Conservation (phyloP, 495 filamentous ascomycete genomes). For the Talaromyces borbonicus region DNA sequence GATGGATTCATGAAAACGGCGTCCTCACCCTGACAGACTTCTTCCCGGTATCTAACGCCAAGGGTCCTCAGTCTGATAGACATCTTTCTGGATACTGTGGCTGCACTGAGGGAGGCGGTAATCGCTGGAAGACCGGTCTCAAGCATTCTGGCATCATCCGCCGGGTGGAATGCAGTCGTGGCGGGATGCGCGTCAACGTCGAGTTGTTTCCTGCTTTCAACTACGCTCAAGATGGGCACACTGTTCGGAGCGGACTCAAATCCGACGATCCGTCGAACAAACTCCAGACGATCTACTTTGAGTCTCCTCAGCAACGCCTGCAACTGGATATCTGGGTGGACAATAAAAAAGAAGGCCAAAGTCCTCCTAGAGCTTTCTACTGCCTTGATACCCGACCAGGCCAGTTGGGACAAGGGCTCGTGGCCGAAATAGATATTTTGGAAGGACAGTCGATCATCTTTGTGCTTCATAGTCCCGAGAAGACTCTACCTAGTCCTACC, state of each 20-base stretch:
- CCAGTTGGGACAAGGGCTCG: conserved; percentile 49
- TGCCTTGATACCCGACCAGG: conserved; percentile 37
- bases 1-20: conserved; percentile 62
- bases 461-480: conserved; percentile 43
- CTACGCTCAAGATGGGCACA: conserved; percentile 52
- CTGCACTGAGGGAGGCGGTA: conserved; percentile 22
- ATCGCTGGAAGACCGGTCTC: conserved; percentile 32
- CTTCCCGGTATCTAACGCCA: conserved; percentile 42
- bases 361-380: conserved; percentile 40
- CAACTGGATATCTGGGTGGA: conserved; percentile 58
- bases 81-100: conserved; percentile 28
- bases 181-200: conserved; percentile 48
- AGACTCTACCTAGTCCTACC: conserved; percentile 30
- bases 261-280: conserved; percentile 22
- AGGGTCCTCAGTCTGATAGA: conserved; percentile 14
- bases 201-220: conserved; percentile 63
- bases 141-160: conserved; percentile 45
- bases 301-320: conserved; percentile 43
- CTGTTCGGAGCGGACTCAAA: conserved; percentile 19
- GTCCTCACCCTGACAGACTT: conserved; percentile 63
- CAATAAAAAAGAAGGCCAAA: conserved; percentile 38
- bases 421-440: conserved; percentile 42
- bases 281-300: conserved; percentile 53
- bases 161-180: conserved; percentile 59
- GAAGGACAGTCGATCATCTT: conserved; percentile 62